A percentile compares a stretch with the other conserved stretches of the same genome.
These are phyloP conservation scores for Priceomyces medius DNA, from an alignment of 805 yeast species.

Conservation along the genomic window DNA sequence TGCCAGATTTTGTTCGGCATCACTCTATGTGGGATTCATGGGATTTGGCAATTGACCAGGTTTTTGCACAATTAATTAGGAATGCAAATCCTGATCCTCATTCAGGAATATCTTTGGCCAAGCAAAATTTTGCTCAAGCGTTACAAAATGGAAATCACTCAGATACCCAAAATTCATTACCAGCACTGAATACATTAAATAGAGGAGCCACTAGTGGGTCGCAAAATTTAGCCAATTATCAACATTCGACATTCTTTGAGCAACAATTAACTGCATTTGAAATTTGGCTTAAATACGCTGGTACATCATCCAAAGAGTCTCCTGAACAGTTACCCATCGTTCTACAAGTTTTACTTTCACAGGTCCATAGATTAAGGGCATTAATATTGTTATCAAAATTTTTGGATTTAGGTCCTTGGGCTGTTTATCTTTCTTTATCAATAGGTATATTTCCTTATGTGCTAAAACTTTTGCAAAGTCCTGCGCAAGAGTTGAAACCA, in stretches of 20 bases:
- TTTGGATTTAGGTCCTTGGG: slow-evolving; percentile 96
- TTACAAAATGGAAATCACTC: slow-evolving; percentile 21
- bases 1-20: slow-evolving; percentile 75
- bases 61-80: slow-evolving; percentile 67
- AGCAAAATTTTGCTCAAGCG: slow-evolving; percentile 24
- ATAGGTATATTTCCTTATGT: slow-evolving; percentile 97
- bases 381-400: slow-evolving; percentile 79
- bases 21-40: slow-evolving; percentile 98
- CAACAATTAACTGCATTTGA: slow-evolving; percentile 96
- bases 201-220: slow-evolving; percentile 5
- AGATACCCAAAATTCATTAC: slow-evolving; percentile 13
- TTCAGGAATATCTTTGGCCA: slow-evolving; percentile 3
- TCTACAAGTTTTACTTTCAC: slow-evolving; percentile 86
- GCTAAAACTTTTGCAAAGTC: slow-evolving; percentile 82
- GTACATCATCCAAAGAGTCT: slow-evolving; percentile 76
- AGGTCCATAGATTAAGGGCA: slow-evolving; percentile 90
- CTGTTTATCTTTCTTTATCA: slow-evolving; percentile 86
- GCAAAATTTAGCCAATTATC: slow-evolving; percentile 51
- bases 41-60: slow-evolving; percentile 96
- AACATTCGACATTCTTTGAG: slow-evolving; percentile 92
- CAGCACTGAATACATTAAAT: neutral
- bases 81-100: slow-evolving; percentile 23
- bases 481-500: slow-evolving; percentile 93
- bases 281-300: slow-evolving; percentile 86
- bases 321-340: slow-evolving; percentile 96